Evolutionary conservation across 1,284 basidiomycete genomes (phyloP), one percentile per base, ranked within the genome.

Genomic region (Leccinum pseudoinsigne): DNA sequence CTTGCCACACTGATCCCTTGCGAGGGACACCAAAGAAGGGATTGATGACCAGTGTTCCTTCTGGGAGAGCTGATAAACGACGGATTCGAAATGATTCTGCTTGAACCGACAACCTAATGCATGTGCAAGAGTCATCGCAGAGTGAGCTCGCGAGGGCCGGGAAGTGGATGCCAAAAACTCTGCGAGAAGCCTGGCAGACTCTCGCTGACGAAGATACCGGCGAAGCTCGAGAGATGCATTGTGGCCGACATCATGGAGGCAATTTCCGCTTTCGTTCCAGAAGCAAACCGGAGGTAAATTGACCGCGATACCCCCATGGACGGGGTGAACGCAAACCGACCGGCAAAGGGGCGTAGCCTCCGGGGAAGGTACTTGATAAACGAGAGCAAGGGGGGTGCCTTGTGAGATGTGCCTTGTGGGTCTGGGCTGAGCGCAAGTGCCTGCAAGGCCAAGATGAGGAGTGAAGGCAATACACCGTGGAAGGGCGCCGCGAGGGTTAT

Each of bases 41-140:
- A 92, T 76, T 10, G 77, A 70, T 47, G 72, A 65, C 90, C 89
- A 92, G 42, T 79, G 71, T 28, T 77, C 74, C 55, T 68, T 69
- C 5, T 72, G 68, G 28, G 85, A 81, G 34, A 90, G 74, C 50
- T 77, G 80, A 68, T 80, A 74, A 36, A 80, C 80, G 50, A 86
- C 77, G 31, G 77, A 69, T 70, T 90, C 87, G 83, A 87, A 90
- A 11, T 80, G 81, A 64, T 80, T 82, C 59, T 81, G 80, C 59
- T 81, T 81, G 68, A 86, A 73, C 12, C 68, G 69, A 69, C 77
- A 81, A 18, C 85, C 86, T 10, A 86, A 70, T 4, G 74, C 66
- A 64, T 83, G 78, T 0, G 85, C 81, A 28, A 88, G 71, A 36
- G 70, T 65, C 64, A 91, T 76, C 14, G 84, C 70, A 36, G 77